Percentiles rank a stretch among this genome's conserved stretches.
Evolutionary conservation across 768 basidiomycete species (phyloP).

Genomic region (Russula ochroleuca): DNA sequence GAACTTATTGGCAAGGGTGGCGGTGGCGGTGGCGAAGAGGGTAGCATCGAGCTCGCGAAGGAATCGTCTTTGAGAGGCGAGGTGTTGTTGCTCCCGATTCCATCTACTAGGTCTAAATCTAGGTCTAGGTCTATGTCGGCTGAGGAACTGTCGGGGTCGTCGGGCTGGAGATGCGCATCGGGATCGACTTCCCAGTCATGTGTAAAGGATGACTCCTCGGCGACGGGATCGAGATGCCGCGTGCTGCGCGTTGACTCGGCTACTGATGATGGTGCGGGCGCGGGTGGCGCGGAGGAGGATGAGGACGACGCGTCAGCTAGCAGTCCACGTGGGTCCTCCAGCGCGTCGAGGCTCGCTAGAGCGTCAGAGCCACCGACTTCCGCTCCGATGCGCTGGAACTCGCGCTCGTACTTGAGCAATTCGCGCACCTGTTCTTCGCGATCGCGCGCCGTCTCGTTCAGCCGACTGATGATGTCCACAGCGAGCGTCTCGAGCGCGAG

Average conservation of each 20-base stretch:
- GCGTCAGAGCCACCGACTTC: conserved; percentile 76
- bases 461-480: conserved; percentile 67
- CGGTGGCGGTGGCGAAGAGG: conserved; percentile 36
- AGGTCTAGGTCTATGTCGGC: conserved; percentile 7
- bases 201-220: conserved; percentile 33
- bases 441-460: conserved; percentile 71
- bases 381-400: conserved; percentile 69
- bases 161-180: conserved; percentile 39
- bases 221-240: conserved; percentile 30
- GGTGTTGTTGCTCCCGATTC: conserved; percentile 41
- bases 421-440: conserved; percentile 80
- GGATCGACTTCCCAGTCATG: conserved; percentile 61
- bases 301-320: conserved; percentile 39
- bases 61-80: conserved; percentile 52
- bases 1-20: conserved; percentile 42
- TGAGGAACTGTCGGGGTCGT: conserved; percentile 4
- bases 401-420: conserved; percentile 70
- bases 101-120: not conserved
- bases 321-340: conserved; percentile 44
- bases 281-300: conserved; percentile 30
- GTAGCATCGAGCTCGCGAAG: conserved; percentile 34
- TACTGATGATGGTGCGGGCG: not conserved
- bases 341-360: conserved; percentile 61
- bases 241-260: conserved; percentile 6
- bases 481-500: conserved; percentile 61